Evolutionary conservation across 1,284 basidiomycete genomes (phyloP).

Genomic region (Microbotryum saponariae): DNA sequence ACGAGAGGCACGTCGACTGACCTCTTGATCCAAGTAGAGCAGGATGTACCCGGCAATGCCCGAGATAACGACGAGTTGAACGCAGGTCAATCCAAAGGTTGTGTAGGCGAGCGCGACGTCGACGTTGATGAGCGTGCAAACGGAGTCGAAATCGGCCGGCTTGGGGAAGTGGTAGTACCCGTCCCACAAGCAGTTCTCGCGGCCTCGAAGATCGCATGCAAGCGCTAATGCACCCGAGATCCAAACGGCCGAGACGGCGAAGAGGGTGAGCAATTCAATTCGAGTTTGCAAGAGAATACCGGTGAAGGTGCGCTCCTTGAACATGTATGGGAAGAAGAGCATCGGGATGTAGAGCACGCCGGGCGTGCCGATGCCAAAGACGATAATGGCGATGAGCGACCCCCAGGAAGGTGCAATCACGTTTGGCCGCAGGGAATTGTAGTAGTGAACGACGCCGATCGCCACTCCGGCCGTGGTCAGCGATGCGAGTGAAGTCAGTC

Average conservation of each 20-base stretch:
- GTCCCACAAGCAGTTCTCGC: constrained; percentile 40
- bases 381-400: constrained; percentile 41
- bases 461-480: constrained; percentile 21
- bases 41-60: constrained; percentile 38
- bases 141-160: constrained; percentile 39
- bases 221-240: constrained; percentile 41
- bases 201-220: constrained; percentile 39
- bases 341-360: constrained; percentile 42
- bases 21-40: constrained; percentile 47
- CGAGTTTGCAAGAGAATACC: constrained; percentile 39
- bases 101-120: constrained; percentile 40
- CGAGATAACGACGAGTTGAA: constrained; percentile 36
- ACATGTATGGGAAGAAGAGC: constrained; percentile 38
- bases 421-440: constrained; percentile 38
- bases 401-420: constrained; percentile 42
- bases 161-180: constrained; percentile 43
- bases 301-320: constrained; percentile 40
- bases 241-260: constrained; percentile 40
- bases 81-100: constrained; percentile 40
- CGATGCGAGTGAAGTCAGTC: constrained; percentile 16
- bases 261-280: constrained; percentile 40
- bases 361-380: constrained; percentile 41
- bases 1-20: constrained; percentile 38
- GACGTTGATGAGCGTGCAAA: constrained; percentile 41
- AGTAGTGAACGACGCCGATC: constrained; percentile 35